Evolutionary conservation across 352 stramenopile species (phyloP), one percentile per base, ranked within the genome.

Genomic region (Aphanomyces invadans): DNA sequence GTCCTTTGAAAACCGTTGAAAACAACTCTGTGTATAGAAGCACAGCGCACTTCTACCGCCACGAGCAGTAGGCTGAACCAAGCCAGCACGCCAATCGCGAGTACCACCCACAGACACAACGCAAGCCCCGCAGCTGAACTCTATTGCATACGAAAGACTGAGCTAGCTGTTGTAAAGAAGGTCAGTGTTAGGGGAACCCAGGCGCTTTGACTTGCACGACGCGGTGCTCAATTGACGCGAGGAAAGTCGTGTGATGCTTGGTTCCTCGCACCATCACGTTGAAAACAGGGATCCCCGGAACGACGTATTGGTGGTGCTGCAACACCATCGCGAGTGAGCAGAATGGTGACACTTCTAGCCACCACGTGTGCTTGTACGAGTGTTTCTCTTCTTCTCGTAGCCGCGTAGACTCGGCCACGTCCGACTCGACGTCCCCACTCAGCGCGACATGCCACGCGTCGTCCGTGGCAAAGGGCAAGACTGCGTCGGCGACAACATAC

Each of bases 261-360:
- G 86, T 92, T 63, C 73, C 79, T 32, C 83, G 80, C 28, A 91
- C 86, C 49, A 92, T 92, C 15, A 95, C 70, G 68, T 95, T 88
- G 44, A 95, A 70, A 70, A 92, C 83, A 17, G 84, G 84, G 31
- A 95, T 83, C 12, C 86, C 86, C 11, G 86, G 81, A 25, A 95
- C 86, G 23, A 95, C 84, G 64, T 93, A 95, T 71, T 80, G 75
- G 12, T 78, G 62, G 69, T 93, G 79, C 33, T 69, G 81, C 57
- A 95, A 71, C 39, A 95, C 71, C 68, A 86, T 76, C 52, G 77
- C 71, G 48, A 95, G 68, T 63, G 77, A 86, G 71, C 85, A 92
- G 74, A 95, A 92, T 28, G 81, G 81, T 55, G 83, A 86, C 7
- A 93, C 64, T 53, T 89, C 73, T 63, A 95, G 75, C 86, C 86